Evolutionary conservation across 2,329 filamentous ascomycete genomes (phyloP).

Genomic region (Venturia aucupariae): DNA sequence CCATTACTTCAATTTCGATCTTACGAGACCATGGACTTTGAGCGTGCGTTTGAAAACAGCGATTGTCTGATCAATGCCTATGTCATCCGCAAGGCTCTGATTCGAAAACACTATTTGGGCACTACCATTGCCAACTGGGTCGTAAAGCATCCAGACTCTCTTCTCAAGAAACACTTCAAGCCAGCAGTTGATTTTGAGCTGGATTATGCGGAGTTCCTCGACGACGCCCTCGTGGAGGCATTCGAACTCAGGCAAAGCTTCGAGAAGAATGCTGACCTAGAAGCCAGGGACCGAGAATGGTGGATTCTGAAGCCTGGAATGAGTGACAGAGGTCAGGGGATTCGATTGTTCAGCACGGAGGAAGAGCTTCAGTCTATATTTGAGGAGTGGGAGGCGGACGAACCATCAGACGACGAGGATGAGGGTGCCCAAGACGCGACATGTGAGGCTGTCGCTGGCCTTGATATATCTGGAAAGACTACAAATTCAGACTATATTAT

Average conservation of each 20-base stretch:
- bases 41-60: conserved; percentile 55
- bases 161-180: conserved; percentile 63
- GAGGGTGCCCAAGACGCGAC: conserved; percentile 36
- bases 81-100: conserved; percentile 90
- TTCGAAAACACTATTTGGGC: conserved; percentile 88
- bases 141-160: conserved; percentile 66
- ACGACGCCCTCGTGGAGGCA: conserved; percentile 83
- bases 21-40: conserved; percentile 85
- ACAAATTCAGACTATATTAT: conserved; percentile 50
- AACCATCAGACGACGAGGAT: conserved; percentile 57
- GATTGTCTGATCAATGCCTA: conserved; percentile 76
- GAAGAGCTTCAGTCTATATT: conserved; percentile 80
- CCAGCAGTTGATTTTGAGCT: conserved; percentile 81
- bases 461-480: conserved; percentile 16
- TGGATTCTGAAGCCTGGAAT: conserved; percentile 98
- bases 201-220: conserved; percentile 93
- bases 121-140: conserved; percentile 78
- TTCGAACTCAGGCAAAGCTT: conserved; percentile 79
- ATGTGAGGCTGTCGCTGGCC: conserved; percentile 22
- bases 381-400: conserved; percentile 74
- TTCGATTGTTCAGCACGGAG: conserved; percentile 78
- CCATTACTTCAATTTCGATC: conserved; percentile 68
- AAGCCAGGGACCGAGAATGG: conserved; percentile 54
- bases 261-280: conserved; percentile 51
- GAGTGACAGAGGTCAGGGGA: conserved; percentile 93